Base-by-base conservation (phyloP, 352 stramenopile species). In the Phytophthora litchii region DNA sequence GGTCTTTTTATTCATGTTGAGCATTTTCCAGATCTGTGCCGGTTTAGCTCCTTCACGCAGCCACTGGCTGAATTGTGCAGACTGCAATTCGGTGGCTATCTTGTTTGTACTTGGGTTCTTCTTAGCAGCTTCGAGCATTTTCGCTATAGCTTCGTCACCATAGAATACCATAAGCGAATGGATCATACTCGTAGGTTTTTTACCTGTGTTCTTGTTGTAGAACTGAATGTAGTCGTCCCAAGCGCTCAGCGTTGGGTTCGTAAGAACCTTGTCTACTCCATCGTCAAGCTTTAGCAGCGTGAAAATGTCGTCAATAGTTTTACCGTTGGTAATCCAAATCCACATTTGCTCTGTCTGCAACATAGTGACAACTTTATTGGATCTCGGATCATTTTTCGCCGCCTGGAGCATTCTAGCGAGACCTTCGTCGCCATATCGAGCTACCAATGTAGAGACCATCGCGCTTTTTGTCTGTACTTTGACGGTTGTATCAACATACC, bases 111-210 rank as follows among this genome's bases (percentile, higher is more conserved):
- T 11, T 37, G 42, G 14, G 0, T 21, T 2, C 3, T 38, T 41
- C 44, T 41, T 52, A 4, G 44, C 44, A 31, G 29, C 44, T 29
- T 52, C n/a, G 8, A 52, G 44, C 27, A 52, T 40, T 9, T 38
- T 52, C 3, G 44, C 13, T 9, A 52, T 9, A 1, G 16, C 29
- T 40, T 52, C 42, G 19, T 52, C 44, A 8, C 44, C 44, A 13
- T 52, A 52, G 9, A 19, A 41, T 2, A 0, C 17, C 29, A 4
- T 31, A 19, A 40, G 11, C 13, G 25, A 31, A 4, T 41, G 10
- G 17, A 52, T 38, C 44, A 41, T 20, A n/a, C n/a, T 31, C 11
- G n/a, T n/a, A n/a, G n/a, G 27, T 41, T 10, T 52, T 29, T 10
- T 41, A n/a, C n/a, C n/a, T n/a, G n/a, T n/a, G n/a, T n/a, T n/a